These are phyloP conservation scores for Populus alba DNA, from an alignment of 345 rosid species.

Conservation along the genomic window DNA sequence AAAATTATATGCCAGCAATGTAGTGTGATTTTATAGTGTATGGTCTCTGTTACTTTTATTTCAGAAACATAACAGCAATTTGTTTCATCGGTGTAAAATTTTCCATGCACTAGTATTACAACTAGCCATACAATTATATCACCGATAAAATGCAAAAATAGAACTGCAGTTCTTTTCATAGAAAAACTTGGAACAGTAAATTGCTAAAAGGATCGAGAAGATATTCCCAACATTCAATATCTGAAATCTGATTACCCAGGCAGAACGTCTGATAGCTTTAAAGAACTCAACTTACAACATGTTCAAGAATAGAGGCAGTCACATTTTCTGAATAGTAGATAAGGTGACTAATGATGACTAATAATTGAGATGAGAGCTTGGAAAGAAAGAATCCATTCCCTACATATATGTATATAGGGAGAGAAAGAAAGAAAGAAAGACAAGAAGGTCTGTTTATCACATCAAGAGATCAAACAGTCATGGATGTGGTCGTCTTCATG, in stretches of 20 bases:
- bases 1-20: neutral
- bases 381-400: neutral
- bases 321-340: neutral
- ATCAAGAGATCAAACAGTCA: neutral
- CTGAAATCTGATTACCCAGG: too few relatives aligned
- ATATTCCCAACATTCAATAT: too few relatives aligned
- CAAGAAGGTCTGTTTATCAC: neutral
- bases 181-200: too few relatives aligned
- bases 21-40: neutral
- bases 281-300: neutral
- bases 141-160: neutral
- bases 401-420: too few relatives aligned
- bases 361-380: neutral
- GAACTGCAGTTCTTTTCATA: too few relatives aligned
- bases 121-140: neutral
- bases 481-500: too few relatives aligned
- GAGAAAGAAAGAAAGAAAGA: neutral
- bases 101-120: neutral
- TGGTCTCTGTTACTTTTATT: neutral
- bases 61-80: neutral
- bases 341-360: neutral
- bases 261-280: too few relatives aligned
- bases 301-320: neutral
- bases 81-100: neutral
- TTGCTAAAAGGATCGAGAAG: too few relatives aligned